phyloP scores from a whole-genome alignment of 257 asterid species.

The Primulina huaijiensis region DNA sequence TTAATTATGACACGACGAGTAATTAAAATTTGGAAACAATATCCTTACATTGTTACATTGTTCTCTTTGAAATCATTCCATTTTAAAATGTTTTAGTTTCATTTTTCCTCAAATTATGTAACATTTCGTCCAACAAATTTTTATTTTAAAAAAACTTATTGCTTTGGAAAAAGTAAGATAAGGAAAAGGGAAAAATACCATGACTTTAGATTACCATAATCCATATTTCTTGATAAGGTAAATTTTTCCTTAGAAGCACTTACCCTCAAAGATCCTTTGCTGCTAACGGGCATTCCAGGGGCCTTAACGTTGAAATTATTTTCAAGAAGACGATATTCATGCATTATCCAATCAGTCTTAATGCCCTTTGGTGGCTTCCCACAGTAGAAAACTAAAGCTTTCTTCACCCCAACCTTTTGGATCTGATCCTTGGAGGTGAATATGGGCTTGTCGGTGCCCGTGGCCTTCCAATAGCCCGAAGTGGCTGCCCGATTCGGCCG shows the following conservation, averaged over 20 bases:
- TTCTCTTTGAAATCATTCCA: not conserved
- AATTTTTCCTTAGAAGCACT: not conserved
- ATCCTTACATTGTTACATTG: not conserved
- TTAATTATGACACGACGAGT: not conserved
- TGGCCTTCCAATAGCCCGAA: slow-evolving; percentile 50
- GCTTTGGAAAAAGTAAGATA: too few species aligned
- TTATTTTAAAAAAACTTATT: too few species aligned
- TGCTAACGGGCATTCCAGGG: slow-evolving; percentile 27
- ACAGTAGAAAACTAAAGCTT: slow-evolving; percentile 40
- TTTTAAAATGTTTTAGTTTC: too few species aligned
- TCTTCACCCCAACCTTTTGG: slow-evolving; percentile 39
- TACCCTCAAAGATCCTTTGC: slow-evolving; percentile 39
- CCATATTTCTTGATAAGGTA: not conserved
- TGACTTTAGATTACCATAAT: not conserved
- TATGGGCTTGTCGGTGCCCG: slow-evolving; percentile 44
- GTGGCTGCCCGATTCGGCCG: slow-evolving; percentile 48
- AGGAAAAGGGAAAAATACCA: too few species aligned
- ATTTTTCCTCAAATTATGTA: too few species aligned
- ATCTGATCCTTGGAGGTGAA: slow-evolving; percentile 25
- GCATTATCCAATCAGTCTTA: slow-evolving; percentile 50
- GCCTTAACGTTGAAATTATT: slow-evolving; percentile 25
- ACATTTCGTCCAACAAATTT: too few species aligned
- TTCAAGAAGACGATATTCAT: slow-evolving; percentile 40
- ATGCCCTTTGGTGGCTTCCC: slow-evolving; percentile 47
- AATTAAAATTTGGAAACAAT: not conserved